Percentiles rank a stretch among this genome's conserved stretches.
phyloP scores from a whole-genome alignment of 345 rosid genomes.

The Populus davidiana region DNA sequence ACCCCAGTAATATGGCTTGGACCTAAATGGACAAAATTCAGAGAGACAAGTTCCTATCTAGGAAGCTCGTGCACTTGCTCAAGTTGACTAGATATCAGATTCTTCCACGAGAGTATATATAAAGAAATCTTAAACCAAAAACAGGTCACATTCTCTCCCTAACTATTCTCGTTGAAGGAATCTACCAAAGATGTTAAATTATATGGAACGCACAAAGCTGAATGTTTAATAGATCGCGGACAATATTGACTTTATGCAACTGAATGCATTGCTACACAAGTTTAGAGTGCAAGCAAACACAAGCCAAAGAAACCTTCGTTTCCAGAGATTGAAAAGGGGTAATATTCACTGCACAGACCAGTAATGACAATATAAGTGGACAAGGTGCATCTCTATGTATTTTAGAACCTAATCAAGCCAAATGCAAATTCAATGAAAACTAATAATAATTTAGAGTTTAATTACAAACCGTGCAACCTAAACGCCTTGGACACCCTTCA shows the following conservation, averaged over 20 bases:
- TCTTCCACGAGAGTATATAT: background rate
- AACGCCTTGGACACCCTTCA: conserved; percentile 98
- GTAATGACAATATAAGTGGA: background rate
- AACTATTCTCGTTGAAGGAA: background rate
- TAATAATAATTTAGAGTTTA: background rate
- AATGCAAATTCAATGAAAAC: background rate
- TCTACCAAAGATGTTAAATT: background rate
- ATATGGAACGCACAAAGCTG: background rate
- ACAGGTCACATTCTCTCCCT: background rate
- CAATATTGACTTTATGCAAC: background rate
- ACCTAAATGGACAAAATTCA: background rate
- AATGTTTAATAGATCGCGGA: background rate
- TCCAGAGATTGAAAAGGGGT: background rate
- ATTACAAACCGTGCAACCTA: conserved; percentile 91
- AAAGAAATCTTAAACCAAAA: background rate
- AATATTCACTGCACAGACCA: background rate
- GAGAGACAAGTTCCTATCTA: background rate
- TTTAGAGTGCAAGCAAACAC: background rate
- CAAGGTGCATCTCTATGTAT: background rate
- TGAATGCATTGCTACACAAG: background rate
- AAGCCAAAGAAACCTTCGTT: background rate
- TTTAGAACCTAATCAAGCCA: background rate
- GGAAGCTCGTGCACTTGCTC: background rate
- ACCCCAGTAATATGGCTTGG: background rate
- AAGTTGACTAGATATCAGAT: background rate